Evolutionary conservation across 1,139 yeast species (phyloP).

Genomic region (Candida anutae): DNA sequence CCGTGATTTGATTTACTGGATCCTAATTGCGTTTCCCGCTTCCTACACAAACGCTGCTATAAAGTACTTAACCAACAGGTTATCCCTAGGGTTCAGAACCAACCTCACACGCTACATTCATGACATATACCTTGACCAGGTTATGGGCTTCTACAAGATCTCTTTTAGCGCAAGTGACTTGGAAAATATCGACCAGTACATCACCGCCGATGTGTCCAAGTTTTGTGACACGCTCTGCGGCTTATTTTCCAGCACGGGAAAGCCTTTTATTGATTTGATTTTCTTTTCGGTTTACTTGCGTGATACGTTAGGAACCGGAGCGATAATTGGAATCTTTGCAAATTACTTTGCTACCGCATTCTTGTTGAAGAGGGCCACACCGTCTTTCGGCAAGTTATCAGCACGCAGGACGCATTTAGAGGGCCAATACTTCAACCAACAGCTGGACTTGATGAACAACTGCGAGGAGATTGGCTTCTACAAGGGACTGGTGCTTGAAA

Average conservation of each 20-base stretch:
- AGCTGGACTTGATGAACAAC: constrained; percentile 76
- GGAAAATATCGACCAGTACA: constrained; percentile 63
- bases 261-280: constrained; percentile 83
- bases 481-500: constrained; percentile 83
- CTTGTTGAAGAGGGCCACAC: constrained; percentile 65
- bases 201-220: constrained; percentile 76
- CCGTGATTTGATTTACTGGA: constrained; percentile 79
- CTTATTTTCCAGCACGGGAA: constrained; percentile 81
- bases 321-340: constrained; percentile 71
- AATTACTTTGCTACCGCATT: constrained; percentile 80
- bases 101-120: constrained; percentile 81
- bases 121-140: constrained; percentile 77
- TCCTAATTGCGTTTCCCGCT: constrained; percentile 86
- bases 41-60: constrained; percentile 90
- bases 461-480: constrained; percentile 93
- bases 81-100: constrained; percentile 80
- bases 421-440: constrained; percentile 85
- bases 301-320: constrained; percentile 79
- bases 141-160: constrained; percentile 75
- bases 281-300: constrained; percentile 80
- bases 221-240: constrained; percentile 82
- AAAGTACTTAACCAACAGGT: constrained; percentile 67
- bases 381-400: constrained; percentile 77
- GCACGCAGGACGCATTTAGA: constrained; percentile 72
- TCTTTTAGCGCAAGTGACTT: constrained; percentile 38